phyloP scores from a whole-genome alignment of 148 eudicot species.

The Rhododendron simsii region DNA sequence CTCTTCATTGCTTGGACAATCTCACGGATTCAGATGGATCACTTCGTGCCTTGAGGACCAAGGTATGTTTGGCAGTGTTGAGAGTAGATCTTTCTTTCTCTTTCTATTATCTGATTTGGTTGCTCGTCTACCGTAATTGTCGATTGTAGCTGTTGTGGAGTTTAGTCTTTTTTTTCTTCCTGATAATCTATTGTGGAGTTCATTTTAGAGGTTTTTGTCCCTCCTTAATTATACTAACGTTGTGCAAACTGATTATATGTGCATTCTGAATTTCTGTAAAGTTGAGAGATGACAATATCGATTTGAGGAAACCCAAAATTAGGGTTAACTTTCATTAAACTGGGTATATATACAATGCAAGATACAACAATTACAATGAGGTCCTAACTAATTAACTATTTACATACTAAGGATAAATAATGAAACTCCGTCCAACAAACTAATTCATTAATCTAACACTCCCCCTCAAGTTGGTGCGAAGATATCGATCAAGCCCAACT shows the following conservation, averaged over 20 bases:
- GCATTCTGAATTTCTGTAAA: no score
- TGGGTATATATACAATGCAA: no score
- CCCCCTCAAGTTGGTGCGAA: no score
- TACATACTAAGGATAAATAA: no score
- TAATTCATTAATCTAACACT: no score
- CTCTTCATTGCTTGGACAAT: conserved; percentile 78
- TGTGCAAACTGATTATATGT: not conserved
- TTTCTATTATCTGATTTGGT: not conserved
- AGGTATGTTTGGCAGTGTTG: conserved; percentile 39
- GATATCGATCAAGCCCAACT: no score
- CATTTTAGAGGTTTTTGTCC: not conserved
- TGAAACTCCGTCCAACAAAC: no score
- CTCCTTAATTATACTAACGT: not conserved
- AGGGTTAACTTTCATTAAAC: no score
- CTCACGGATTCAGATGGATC: conserved; percentile 86
- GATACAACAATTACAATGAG: no score
- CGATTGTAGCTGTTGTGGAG: not conserved
- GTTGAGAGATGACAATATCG: no score
- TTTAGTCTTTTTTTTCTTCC: not conserved
- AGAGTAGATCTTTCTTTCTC: not conserved
- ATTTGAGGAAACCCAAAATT: no score
- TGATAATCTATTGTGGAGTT: not conserved
- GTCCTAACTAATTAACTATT: no score
- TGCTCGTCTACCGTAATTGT: not conserved
- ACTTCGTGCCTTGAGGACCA: conserved; percentile 85